Evolutionary conservation across 345 rosid species (phyloP).

Genomic region (Acer negundo): DNA sequence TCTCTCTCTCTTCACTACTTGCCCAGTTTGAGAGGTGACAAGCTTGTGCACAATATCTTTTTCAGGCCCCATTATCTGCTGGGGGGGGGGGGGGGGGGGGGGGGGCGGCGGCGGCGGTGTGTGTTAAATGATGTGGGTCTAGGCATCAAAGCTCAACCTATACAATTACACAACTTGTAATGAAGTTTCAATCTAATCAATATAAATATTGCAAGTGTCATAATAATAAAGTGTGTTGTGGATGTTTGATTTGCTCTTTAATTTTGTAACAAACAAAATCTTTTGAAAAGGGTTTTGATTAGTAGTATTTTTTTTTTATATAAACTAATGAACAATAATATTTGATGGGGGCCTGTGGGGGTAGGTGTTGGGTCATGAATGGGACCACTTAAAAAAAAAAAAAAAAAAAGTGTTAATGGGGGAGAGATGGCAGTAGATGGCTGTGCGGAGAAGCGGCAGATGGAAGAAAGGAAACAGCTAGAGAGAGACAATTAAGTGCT

Average conservation of each 20-base stretch:
- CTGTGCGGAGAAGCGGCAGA: constrained; percentile 46
- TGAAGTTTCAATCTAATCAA: no score
- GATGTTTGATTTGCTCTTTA: no score
- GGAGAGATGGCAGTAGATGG: constrained; percentile 22
- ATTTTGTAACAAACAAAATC: background rate
- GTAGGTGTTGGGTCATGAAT: constrained; percentile 29
- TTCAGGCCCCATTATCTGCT: constrained; percentile 34
- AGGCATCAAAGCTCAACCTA: no score
- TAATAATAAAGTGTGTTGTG: background rate
- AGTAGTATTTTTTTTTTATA: background rate
- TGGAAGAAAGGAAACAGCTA: constrained; percentile 49
- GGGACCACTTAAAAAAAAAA: constrained; percentile 41
- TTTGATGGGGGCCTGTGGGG: constrained; percentile 22
- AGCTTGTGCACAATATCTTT: constrained; percentile 16
- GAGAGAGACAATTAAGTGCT: constrained; percentile 45
- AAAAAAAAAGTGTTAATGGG: constrained; percentile 14
- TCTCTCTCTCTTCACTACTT: constrained; percentile 17
- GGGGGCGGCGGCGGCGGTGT: no score
- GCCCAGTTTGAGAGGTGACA: constrained; percentile 33
- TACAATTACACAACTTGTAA: no score
- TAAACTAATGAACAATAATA: no score
- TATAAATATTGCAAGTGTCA: no score
- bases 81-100: no score
- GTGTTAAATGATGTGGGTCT: no score
- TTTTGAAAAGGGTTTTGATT: constrained; percentile 6